These are phyloP conservation scores for Amylostereum areolatum DNA, from an alignment of 1,284 basidiomycete genomes.

Conservation along the genomic window DNA sequence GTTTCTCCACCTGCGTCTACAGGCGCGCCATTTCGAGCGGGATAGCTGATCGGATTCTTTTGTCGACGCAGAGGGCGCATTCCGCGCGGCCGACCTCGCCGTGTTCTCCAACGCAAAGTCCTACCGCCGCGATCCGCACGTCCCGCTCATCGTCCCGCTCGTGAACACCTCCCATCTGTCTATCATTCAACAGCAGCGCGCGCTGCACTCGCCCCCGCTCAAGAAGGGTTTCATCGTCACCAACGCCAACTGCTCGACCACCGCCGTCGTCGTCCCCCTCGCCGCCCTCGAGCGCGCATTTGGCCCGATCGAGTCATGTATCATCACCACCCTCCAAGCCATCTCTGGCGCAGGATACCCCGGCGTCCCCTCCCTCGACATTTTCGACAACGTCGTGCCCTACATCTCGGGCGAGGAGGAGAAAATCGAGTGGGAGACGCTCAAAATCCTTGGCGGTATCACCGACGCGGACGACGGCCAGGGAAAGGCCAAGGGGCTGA, in stretches of 20 bases:
- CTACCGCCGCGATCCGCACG: slow-evolving; percentile 87
- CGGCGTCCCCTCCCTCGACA: slow-evolving; percentile 87
- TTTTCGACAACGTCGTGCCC: slow-evolving; percentile 95
- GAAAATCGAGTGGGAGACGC: slow-evolving; percentile 98
- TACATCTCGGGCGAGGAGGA: slow-evolving; percentile 96
- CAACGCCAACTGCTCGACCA: slow-evolving; percentile 99
- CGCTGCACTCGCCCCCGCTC: slow-evolving; percentile 64
- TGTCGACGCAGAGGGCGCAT: slow-evolving; percentile 65
- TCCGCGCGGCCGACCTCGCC: slow-evolving; percentile 83
- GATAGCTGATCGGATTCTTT: background rate
- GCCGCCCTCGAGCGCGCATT: slow-evolving; percentile 90
- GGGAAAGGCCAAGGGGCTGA: slow-evolving; percentile 16
- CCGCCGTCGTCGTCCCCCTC: slow-evolving; percentile 89
- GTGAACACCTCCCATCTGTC: slow-evolving; percentile 88
- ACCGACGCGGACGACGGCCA: slow-evolving; percentile 42
- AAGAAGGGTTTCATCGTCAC: slow-evolving; percentile 94
- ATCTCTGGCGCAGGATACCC: slow-evolving; percentile 98
- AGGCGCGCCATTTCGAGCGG: background rate
- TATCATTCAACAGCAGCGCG: slow-evolving; percentile 81
- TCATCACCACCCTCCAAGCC: slow-evolving; percentile 96
- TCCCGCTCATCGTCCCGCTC: slow-evolving; percentile 96
- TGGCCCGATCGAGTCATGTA: slow-evolving; percentile 85
- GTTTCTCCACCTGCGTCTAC: background rate
- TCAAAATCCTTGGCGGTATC: slow-evolving; percentile 92
- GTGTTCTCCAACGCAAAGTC: slow-evolving; percentile 99